phyloP scores from a whole-genome alignment of 164 flowering plant genomes.

The Stephania japonica region DNA sequence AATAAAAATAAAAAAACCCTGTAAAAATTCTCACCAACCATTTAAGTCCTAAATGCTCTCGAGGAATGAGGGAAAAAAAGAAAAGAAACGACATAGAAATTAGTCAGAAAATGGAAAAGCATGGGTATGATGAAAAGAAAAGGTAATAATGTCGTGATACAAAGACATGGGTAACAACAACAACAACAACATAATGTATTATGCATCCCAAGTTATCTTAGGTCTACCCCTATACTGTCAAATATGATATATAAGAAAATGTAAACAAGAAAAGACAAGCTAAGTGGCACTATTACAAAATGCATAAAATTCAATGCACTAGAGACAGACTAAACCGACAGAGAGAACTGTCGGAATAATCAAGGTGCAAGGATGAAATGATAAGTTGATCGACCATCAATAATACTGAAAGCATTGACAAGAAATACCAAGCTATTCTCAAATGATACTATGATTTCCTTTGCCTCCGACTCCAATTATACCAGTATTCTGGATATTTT shows the following conservation, averaged over 20 bases:
- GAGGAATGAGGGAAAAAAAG: too few species aligned
- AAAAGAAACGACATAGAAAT: neutral
- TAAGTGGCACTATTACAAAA: neutral
- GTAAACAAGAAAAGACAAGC: neutral
- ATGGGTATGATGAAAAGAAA: neutral
- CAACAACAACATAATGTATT: neutral
- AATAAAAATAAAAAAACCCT: neutral
- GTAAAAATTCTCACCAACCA: too few species aligned
- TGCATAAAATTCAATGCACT: neutral
- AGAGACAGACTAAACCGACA: neutral
- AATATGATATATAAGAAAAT: too few species aligned
- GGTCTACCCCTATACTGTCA: too few species aligned
- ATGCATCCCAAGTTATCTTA: too few species aligned
- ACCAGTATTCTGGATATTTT: neutral
- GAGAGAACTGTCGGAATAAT: neutral
- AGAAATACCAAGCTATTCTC: neutral
- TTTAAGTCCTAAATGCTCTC: too few species aligned
- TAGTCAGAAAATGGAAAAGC: neutral
- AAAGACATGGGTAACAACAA: neutral
- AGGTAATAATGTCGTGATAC: neutral
- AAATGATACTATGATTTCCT: neutral
- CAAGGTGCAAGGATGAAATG: neutral
- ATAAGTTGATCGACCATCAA: neutral
- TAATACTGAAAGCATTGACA: neutral
- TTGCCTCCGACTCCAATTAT: neutral